Evolutionary conservation across 305 asterid genomes (phyloP), one percentile per base, ranked within the genome.

Genomic region (Fraxinus latifolia): DNA sequence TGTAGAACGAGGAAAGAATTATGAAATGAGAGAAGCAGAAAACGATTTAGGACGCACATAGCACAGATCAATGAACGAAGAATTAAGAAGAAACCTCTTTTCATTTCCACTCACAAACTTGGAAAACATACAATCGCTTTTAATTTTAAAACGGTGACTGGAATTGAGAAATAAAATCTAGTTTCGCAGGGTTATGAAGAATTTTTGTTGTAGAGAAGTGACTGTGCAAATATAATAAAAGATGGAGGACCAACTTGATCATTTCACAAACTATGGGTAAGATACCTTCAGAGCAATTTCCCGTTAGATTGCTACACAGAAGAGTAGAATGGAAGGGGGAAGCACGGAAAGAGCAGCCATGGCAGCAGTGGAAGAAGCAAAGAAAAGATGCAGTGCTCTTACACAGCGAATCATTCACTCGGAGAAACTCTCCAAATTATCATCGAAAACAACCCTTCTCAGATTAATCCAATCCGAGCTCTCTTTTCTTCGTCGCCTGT

Each of bases 381-480:
- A 82, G 87, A 83, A 84, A 74, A 89, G 99, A 87, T 93, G 96
- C 80, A 58, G 9, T 83, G 89, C 85, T 58, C 94, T 95, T 73
- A 82, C 19, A 50, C 70, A 87, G 42, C 90, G 92, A 7, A 85
- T 92, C 44, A 74, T 88, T 21, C 77, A 77, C 79, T 39, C 90
- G 3, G 9, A 83, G 50, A 60, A 79, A 70, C 29, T 79, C 88
- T 36, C 78, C 84, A 62, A 68, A 3, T 14, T 68, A 68, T 85
- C 91, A 62, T 79, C 88, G 4, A 90, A 87, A 78, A 77, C 89
- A 34, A 95, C 98, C 74, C 92, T 95, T 34, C 83, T 87, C 8
- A 90, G 97, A 62, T 81, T 91, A 76, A 88, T 92, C 85, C 83
- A 90, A 71, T 89, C 98, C 79, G 99, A 92, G 91, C 95, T 91